A percentile compares a stretch with the other conserved stretches of the same genome.
Conservation (phyloP, 2,329 filamentous ascomycete genomes). For the Clarireedia sp. region DNA sequence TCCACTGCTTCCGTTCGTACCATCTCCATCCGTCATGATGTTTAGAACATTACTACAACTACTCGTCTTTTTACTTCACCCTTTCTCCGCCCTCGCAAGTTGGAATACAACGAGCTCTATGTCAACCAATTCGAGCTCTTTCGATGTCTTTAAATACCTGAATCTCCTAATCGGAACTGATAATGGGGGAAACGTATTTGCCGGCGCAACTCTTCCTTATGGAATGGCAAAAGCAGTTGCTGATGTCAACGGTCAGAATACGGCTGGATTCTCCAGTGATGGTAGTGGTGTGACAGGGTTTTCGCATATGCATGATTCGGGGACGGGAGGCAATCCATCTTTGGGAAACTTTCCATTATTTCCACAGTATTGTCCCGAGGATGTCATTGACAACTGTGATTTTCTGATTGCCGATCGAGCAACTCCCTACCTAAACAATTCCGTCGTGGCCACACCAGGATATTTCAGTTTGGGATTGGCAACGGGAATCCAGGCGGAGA, state of each 20-base stretch:
- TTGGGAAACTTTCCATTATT: constrained; percentile 41
- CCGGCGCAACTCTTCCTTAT: constrained; percentile 46
- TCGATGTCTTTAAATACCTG: constrained; percentile 29
- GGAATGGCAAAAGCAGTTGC: constrained; percentile 49
- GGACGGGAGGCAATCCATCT: constrained; percentile 38
- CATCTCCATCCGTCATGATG: not conserved
- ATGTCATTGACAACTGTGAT: constrained; percentile 47
- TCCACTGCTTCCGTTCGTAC: not conserved
- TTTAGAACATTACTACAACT: not conserved
- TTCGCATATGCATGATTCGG: constrained; percentile 38
- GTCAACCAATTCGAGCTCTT: not conserved
- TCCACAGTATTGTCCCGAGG: constrained; percentile 35
- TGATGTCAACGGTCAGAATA: constrained; percentile 41
- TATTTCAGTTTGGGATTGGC: constrained; percentile 55
- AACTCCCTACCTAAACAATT: constrained; percentile 35
- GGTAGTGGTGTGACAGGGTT: constrained; percentile 43
- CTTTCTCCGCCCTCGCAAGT: not conserved
- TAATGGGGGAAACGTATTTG: constrained; percentile 45
- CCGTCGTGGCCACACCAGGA: constrained; percentile 51
- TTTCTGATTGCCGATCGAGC: constrained; percentile 43
- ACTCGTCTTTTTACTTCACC: not conserved
- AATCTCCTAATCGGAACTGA: constrained; percentile 46
- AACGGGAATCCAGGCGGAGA: constrained; percentile 52
- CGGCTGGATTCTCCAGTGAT: constrained; percentile 40
- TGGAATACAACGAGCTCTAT: not conserved